Base-by-base conservation (phyloP, 768 basidiomycete species). In the Obba rivulosa region DNA sequence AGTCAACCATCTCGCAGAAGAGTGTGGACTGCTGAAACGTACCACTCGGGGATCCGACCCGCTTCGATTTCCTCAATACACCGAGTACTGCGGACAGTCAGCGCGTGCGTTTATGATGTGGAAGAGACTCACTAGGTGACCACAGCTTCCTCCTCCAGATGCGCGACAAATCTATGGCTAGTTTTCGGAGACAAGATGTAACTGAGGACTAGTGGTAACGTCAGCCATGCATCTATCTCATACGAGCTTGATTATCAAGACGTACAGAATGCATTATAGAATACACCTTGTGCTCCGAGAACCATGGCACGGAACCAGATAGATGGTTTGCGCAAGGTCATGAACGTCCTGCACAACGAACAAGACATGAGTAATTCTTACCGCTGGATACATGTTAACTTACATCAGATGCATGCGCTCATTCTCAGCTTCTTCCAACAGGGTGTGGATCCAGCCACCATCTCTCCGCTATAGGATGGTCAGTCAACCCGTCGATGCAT, bases 321-420 rank as follows among this genome's bases (percentile, higher is more conserved):
- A 1, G 85, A 80, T 3, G 96, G 92, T 47, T 90, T 74, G 31
- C 82, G 79, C 52, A 98, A 72, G 7, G 91, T 87, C 90, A 98
- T 90, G 71, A 98, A 99, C 2, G 94, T 96, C 83, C 90, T 88
- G 48, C 47, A 56, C 36, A 16, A 8, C 11, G 1, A 3, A 10
- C 1, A 4, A 35, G 21, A 25, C 11, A 37, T 36, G 2, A 24
- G 1, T 11, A 8, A n/a, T n/a, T n/a, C n/a, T n/a, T n/a, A n/a
- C n/a, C n/a, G n/a, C n/a, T n/a, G 14, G 16, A 48, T 52, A 17
- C 31, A 23, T 34, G 23, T 10, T 8, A 22, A 64, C 78, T 59
- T 51, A 89, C 87, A 94, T 87, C 45, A 94, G 74, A 65, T 95
- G 92, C 90, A 96, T 95, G 31, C 95, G 75, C 69, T 99, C 95